A percentile compares a stretch with the other conserved stretches of the same genome.
These are phyloP conservation scores for Saccharomyces hybrid DNA, from an alignment of 1,139 yeast species.

Conservation along the genomic window DNA sequence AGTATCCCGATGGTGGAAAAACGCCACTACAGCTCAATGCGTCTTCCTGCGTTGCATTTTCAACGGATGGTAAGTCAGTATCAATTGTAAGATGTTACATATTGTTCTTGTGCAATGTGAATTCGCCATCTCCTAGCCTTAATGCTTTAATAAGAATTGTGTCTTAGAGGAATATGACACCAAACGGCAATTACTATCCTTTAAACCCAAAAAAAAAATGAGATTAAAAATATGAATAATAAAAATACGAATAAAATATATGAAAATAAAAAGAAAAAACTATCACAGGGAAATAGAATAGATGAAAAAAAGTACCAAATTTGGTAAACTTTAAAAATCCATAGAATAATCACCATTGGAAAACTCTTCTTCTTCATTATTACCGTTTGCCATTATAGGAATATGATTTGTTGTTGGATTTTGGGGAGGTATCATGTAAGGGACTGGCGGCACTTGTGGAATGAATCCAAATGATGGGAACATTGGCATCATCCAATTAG, in stretches of 20 bases:
- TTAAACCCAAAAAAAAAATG: neutral
- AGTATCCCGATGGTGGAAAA: too few relatives aligned
- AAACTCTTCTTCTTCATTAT: neutral
- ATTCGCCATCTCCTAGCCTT: too few relatives aligned
- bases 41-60: too few relatives aligned
- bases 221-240: neutral
- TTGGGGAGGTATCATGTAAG: constrained; percentile 1
- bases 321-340: neutral
- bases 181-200: too few relatives aligned
- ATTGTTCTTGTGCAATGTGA: too few relatives aligned
- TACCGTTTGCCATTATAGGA: neutral
- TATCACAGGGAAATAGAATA: neutral
- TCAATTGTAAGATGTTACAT: too few relatives aligned
- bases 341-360: neutral
- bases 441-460: constrained; percentile 3
- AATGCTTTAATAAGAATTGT: too few relatives aligned
- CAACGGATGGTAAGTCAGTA: too few relatives aligned
- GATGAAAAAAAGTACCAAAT: neutral
- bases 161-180: too few relatives aligned
- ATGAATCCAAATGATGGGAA: neutral
- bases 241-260: neutral
- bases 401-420: neutral
- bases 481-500: neutral
- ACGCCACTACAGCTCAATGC: too few relatives aligned
- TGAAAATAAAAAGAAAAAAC: neutral